Base-by-base conservation (phyloP, 192 early-diverging fungal genomes). In the Coemansia sp. region DNA sequence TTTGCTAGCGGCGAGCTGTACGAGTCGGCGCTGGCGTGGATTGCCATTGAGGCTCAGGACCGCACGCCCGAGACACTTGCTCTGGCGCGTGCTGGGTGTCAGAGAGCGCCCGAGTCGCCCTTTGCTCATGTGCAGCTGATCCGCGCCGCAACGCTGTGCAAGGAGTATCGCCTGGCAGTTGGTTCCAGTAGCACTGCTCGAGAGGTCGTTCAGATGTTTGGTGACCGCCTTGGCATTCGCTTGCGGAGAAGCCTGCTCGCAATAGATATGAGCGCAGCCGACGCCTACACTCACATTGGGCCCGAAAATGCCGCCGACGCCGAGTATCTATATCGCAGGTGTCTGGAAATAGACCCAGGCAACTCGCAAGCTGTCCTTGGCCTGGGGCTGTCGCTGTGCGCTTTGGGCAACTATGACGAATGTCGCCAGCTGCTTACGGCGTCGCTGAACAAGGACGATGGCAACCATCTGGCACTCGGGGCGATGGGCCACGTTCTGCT, bases 401-500 rank as follows among this genome's bases (percentile, higher is more conserved):
- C 75, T 15, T 67, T 90, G 47, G 75, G 82, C 6, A 76, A 84
- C 31, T 84, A 67, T 22, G 85, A 83, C 15, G 89, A 92, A 42
- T 87, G 92, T 3, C 73, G 67, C 6, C 42, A 64, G 31, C 79
- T 86, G 25, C 88, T 95, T 46, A 70, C 86, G 54, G 62, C 71
- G 10, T 77, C 91, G 1, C 67, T 89, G 5, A 67, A 67, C 73
- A 3, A 29, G 20, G 42, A 86, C 73, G 42, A 59, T 10, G 10
- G 22, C 4, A 73, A 68, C 45, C 77, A 86, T 60, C 57, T 77
- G 2, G 87, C 88, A n/a, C 70, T 85, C 41, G 88, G 86, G 43
- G 92, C 91, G 45, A 70, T 95, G 27, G 94, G 87, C 2, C 89
- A 87, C 86, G 86, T 91, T 6, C 67, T 71, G 39, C 83, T 87